These are phyloP conservation scores for Coemansia sp. DNA, from an alignment of 192 early-diverging fungal genomes.

Conservation along the genomic window DNA sequence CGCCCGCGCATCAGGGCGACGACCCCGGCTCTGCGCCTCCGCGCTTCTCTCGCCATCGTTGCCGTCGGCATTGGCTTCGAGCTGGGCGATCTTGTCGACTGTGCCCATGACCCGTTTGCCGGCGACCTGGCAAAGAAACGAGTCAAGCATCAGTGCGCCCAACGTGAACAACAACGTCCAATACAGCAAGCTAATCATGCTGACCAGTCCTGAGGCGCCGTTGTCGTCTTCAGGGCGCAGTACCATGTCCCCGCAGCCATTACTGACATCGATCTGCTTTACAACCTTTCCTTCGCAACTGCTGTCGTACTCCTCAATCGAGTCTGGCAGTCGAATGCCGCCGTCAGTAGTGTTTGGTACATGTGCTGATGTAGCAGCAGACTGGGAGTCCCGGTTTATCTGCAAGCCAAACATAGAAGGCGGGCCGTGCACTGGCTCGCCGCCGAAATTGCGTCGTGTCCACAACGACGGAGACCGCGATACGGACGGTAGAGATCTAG, in stretches of 20 bases:
- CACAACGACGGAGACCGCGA: neutral
- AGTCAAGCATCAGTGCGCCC: slow-evolving; percentile 57
- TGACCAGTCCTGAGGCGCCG: slow-evolving; percentile 26
- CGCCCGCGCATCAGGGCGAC: neutral
- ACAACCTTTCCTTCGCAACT: neutral
- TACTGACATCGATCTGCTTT: neutral
- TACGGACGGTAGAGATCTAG: neutral
- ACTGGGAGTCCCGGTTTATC: neutral
- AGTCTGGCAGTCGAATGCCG: slow-evolving; percentile 15
- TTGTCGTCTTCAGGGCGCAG: neutral
- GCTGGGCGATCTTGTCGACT: slow-evolving; percentile 45
- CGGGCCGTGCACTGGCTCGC: neutral
- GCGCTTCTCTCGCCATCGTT: slow-evolving; percentile 1
- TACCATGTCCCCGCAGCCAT: neutral
- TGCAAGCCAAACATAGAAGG: neutral
- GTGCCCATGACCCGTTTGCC: slow-evolving; percentile 57
- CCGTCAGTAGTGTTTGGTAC: neutral
- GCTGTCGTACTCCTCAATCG: slow-evolving; percentile 25
- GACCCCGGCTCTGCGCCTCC: neutral
- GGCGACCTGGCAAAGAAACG: slow-evolving; percentile 54
- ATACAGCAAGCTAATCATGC: slow-evolving; percentile 47
- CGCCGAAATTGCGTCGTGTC: neutral
- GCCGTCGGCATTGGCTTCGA: slow-evolving; percentile 5
- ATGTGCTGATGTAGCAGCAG: neutral
- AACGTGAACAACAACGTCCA: slow-evolving; percentile 57